Percentiles rank a stretch among this genome's conserved stretches.
phyloP scores from a whole-genome alignment of 2,329 filamentous ascomycete species.

The Verticillium isaacii region DNA sequence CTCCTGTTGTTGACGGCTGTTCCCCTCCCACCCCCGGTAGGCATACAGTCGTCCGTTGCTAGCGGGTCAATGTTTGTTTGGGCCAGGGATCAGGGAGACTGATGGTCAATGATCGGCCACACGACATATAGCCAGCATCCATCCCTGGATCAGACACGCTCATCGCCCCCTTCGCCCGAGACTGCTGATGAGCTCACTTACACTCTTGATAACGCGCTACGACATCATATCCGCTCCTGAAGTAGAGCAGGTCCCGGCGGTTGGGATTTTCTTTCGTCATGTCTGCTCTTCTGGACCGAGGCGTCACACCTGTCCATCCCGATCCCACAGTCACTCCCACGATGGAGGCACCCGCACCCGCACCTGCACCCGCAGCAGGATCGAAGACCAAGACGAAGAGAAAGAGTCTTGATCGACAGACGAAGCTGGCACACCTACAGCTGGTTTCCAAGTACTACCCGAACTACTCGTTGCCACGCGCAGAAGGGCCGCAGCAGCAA shows the following conservation, averaged over 20 bases:
- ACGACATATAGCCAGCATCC: slow-evolving; percentile 11
- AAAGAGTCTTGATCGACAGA: slow-evolving; percentile 27
- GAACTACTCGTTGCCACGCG: slow-evolving; percentile 35
- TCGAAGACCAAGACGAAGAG: neutral
- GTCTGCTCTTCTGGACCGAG: neutral
- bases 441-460: slow-evolving; percentile 34
- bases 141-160: slow-evolving; percentile 1
- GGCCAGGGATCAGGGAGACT: slow-evolving; percentile 8
- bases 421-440: slow-evolving; percentile 30
- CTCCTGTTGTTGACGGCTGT: slow-evolving; percentile 9
- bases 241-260: neutral
- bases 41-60: slow-evolving; percentile 5
- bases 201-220: slow-evolving; percentile 6
- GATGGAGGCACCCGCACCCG: neutral
- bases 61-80: slow-evolving; percentile 7
- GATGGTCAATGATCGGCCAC: neutral
- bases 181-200: slow-evolving; percentile 6
- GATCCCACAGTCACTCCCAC: neutral
- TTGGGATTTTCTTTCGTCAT: slow-evolving; percentile 4
- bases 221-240: slow-evolving; percentile 6
- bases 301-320: neutral
- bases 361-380: neutral
- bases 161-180: slow-evolving; percentile 1
- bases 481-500: slow-evolving; percentile 13
- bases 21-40: slow-evolving; percentile 2